Evolutionary conservation across 2,329 filamentous ascomycete species (phyloP).

Genomic region (Penicillium sp.): DNA sequence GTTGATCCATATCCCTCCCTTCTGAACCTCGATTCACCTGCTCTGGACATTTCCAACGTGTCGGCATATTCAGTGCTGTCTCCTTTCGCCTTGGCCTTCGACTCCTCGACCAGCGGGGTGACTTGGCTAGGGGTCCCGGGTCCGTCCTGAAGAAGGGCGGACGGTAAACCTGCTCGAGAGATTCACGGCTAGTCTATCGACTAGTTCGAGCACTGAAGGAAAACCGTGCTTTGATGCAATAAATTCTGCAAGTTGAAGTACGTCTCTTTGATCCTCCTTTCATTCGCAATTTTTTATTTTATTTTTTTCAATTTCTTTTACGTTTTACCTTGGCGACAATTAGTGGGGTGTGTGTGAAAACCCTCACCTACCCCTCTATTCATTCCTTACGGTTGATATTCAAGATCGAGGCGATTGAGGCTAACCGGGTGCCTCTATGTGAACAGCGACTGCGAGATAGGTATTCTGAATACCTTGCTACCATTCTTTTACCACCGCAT

Average conservation of each 20-base stretch:
- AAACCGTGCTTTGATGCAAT: conserved; percentile 9
- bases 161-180: conserved; percentile 45
- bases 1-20: conserved; percentile 14
- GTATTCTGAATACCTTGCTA: conserved; percentile 17
- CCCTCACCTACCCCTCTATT: conserved; percentile 22
- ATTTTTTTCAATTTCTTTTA: background rate
- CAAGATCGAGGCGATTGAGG: conserved; percentile 5
- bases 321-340: conserved; percentile 8
- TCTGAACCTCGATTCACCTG: conserved; percentile 15
- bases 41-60: conserved; percentile 17
- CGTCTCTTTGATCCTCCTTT: background rate
- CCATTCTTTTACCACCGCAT: conserved; percentile 7
- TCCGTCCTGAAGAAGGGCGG: conserved; percentile 54
- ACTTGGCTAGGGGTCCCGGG: conserved; percentile 48
- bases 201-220: conserved; percentile 6
- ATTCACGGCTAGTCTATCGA: conserved; percentile 15
- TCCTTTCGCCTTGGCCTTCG: conserved; percentile 21
- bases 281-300: background rate
- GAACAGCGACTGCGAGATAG: conserved; percentile 13
- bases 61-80: conserved; percentile 12
- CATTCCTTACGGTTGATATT: background rate
- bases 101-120: conserved; percentile 33
- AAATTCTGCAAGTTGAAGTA: conserved; percentile 17
- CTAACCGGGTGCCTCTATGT: conserved; percentile 9
- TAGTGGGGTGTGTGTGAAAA: conserved; percentile 18